Percentiles rank a stretch among this genome's conserved stretches.
Evolutionary conservation across 2,329 filamentous ascomycete species (phyloP).

Genomic region (Parascedosporium putredinis): DNA sequence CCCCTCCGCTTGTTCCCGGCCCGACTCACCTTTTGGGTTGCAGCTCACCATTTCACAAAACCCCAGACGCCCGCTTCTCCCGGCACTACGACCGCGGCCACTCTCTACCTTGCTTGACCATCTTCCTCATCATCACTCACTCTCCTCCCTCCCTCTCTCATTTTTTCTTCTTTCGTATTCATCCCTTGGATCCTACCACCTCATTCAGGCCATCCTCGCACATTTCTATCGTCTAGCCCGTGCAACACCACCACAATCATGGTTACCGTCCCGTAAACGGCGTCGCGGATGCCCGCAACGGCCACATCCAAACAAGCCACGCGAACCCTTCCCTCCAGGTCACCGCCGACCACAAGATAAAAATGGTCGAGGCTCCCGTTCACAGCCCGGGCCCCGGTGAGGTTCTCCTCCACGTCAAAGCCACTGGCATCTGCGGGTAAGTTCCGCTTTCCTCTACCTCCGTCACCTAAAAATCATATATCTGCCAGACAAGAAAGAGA

Average conservation of each 20-base stretch:
- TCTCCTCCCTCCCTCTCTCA: background rate
- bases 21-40: too few species aligned
- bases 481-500: too few species aligned
- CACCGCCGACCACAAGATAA: constrained; percentile 49
- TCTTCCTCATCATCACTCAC: too few species aligned
- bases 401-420: constrained; percentile 50
- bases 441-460: too few species aligned
- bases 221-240: background rate
- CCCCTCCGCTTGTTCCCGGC: too few species aligned
- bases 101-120: too few species aligned
- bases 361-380: constrained; percentile 45
- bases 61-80: background rate
- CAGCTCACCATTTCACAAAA: background rate
- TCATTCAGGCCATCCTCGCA: too few species aligned
- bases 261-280: background rate
- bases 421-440: constrained; percentile 54
- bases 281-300: background rate
- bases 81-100: too few species aligned
- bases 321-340: constrained; percentile 46
- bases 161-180: background rate
- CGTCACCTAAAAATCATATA: too few species aligned
- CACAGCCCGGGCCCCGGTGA: constrained; percentile 42
- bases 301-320: constrained; percentile 1
- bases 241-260: background rate
- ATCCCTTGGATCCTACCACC: too few species aligned